A percentile compares a stretch with the other conserved stretches of the same genome.
These are phyloP conservation scores for Citrus medica DNA, from an alignment of 345 rosid genomes.

Conservation along the genomic window DNA sequence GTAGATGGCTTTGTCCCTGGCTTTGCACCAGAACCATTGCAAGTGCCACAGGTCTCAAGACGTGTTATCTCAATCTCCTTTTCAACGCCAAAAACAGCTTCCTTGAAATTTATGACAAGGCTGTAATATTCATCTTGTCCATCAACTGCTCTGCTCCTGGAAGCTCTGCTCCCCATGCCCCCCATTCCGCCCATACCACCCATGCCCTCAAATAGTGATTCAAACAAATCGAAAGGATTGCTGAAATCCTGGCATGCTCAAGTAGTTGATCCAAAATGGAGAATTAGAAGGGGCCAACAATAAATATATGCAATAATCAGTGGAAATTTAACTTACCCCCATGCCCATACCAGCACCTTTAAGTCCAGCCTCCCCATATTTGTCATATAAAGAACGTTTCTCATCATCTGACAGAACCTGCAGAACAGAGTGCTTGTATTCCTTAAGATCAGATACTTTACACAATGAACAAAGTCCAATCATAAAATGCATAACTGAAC, in stretches of 20 bases:
- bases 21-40: constrained; percentile 92
- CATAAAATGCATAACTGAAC: constrained; percentile 8
- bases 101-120: constrained; percentile 74
- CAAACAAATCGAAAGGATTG: constrained; percentile 93
- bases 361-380: constrained; percentile 93
- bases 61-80: constrained; percentile 93
- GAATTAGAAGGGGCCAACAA: background rate
- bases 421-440: constrained; percentile 14
- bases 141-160: constrained; percentile 76
- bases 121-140: constrained; percentile 93
- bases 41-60: constrained; percentile 80
- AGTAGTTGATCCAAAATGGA: constrained; percentile 16
- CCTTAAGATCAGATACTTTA: constrained; percentile 8
- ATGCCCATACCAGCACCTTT: constrained; percentile 96
- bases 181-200: constrained; percentile 89
- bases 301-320: background rate
- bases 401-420: constrained; percentile 97
- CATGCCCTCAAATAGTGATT: constrained; percentile 87
- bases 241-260: constrained; percentile 68
- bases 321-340: constrained; percentile 66
- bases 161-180: constrained; percentile 60
- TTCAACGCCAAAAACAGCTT: constrained; percentile 91
- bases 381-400: constrained; percentile 92
- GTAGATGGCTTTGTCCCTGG: constrained; percentile 76
- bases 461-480: background rate